Percentiles rank a stretch among this genome's conserved stretches.
Evolutionary conservation across 306 rosid genomes (phyloP).

Genomic region (Pterocarpus santalinus): DNA sequence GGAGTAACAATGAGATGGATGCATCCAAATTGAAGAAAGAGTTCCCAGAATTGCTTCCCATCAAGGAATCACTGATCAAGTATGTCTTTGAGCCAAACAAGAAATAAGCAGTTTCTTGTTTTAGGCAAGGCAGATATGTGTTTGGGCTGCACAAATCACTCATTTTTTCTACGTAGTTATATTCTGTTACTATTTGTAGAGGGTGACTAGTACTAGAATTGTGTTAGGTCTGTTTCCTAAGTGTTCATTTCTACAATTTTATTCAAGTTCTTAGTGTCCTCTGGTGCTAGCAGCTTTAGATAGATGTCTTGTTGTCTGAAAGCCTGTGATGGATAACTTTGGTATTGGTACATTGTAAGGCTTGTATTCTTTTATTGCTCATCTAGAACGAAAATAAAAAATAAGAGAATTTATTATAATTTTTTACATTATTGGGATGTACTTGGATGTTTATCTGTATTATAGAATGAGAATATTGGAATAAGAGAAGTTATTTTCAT

Average conservation of each 20-base stretch:
- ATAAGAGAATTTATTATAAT: constrained; percentile 15
- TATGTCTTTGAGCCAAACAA: constrained; percentile 78
- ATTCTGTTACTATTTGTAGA: constrained; percentile 36
- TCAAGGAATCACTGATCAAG: constrained; percentile 79
- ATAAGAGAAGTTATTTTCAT: constrained; percentile 1
- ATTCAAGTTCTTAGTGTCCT: constrained; percentile 24
- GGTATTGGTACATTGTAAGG: neutral
- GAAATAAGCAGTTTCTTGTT: constrained; percentile 47
- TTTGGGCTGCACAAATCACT: constrained; percentile 2
- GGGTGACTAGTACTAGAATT: constrained; percentile 32
- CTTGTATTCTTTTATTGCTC: constrained; percentile 46
- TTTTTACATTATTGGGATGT: constrained; percentile 12
- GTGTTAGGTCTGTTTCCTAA: constrained; percentile 28
- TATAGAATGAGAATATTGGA: neutral
- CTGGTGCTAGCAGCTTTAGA: constrained; percentile 23
- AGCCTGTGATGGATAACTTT: too few species aligned
- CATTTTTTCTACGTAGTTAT: constrained; percentile 26
- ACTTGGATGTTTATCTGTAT: constrained; percentile 28
- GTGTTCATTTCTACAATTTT: constrained; percentile 13
- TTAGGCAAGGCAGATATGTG: constrained; percentile 25
- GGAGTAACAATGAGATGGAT: constrained; percentile 95
- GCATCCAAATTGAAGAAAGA: constrained; percentile 75
- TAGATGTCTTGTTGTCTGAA: constrained; percentile 21
- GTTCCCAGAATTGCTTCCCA: constrained; percentile 87
- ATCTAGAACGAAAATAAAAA: constrained; percentile 39